These are phyloP conservation scores for Osmanthus fragrans DNA, from an alignment of 257 asterid genomes.

Conservation along the genomic window DNA sequence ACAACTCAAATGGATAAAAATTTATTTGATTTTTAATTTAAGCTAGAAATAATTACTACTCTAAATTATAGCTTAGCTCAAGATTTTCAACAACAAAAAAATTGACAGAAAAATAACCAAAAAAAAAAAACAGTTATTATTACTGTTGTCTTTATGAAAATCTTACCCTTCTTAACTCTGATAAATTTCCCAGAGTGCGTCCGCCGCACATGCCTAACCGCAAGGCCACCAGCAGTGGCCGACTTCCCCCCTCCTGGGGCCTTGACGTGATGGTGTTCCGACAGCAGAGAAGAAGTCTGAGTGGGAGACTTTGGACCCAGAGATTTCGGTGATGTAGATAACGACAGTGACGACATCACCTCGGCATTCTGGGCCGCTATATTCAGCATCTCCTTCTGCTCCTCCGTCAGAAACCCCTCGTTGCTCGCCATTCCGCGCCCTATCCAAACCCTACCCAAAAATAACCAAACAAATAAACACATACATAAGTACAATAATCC, in stretches of 20 bases:
- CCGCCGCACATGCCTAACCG: slow-evolving; percentile 48
- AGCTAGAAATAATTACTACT: background rate
- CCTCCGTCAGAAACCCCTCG: slow-evolving; percentile 88
- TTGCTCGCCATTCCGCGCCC: slow-evolving; percentile 62
- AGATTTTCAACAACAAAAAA: background rate
- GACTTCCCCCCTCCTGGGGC: slow-evolving; percentile 51
- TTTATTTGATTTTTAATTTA: background rate
- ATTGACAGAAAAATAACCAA: background rate
- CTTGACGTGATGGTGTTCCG: slow-evolving; percentile 43
- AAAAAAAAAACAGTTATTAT: background rate
- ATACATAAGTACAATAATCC: background rate
- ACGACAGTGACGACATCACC: slow-evolving; percentile 56
- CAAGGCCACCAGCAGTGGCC: slow-evolving; percentile 31
- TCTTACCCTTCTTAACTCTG: slow-evolving; percentile 60
- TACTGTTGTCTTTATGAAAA: background rate
- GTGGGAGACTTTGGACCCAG: slow-evolving; percentile 41
- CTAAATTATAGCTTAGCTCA: background rate
- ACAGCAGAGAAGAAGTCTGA: slow-evolving; percentile 25
- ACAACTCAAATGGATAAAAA: background rate
- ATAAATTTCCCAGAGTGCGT: slow-evolving; percentile 56
- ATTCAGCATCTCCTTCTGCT: slow-evolving; percentile 78
- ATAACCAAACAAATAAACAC: background rate
- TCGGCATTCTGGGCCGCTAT: slow-evolving; percentile 74
- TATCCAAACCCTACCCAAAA: slow-evolving; percentile 40
- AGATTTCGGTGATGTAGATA: slow-evolving; percentile 58